Conservation (phyloP, 768 basidiomycete species). For the Saitozyma sp. region DNA sequence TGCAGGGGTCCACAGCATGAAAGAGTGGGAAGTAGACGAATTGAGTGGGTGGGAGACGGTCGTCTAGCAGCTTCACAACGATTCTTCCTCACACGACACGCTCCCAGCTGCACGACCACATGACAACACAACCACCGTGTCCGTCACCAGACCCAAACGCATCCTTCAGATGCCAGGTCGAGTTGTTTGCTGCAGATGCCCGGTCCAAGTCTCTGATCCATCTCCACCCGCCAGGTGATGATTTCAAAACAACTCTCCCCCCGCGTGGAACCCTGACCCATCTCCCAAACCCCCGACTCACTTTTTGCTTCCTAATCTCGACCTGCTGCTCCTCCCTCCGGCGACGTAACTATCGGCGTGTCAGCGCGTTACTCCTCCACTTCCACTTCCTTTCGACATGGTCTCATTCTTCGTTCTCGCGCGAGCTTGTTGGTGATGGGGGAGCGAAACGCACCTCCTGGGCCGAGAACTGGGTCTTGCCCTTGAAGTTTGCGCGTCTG, state of each 20-base stretch:
- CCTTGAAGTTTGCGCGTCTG: constrained; percentile 52
- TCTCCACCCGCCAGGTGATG: too few species aligned
- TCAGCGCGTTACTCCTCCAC: constrained; percentile 15
- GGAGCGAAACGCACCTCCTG: constrained; percentile 43
- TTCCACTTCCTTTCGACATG: not conserved
- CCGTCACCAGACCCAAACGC: too few species aligned
- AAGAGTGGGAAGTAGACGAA: not conserved
- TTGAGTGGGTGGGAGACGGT: not conserved
- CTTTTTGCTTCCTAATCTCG: constrained; percentile 94
- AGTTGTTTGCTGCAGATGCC: too few species aligned
- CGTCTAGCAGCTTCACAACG: too few species aligned
- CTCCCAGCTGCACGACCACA: too few species aligned
- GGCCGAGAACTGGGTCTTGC: constrained; percentile 52
- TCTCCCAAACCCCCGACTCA: constrained; percentile 17
- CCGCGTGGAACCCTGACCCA: too few species aligned
- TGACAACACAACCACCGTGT: too few species aligned
- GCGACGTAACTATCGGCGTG: constrained; percentile 68
- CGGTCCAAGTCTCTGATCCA: too few species aligned
- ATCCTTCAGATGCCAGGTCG: too few species aligned
- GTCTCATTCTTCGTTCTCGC: constrained; percentile 3
- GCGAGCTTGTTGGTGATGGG: not conserved
- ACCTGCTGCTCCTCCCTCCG: constrained; percentile 98
- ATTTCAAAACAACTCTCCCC: too few species aligned
- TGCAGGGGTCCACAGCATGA: not conserved
- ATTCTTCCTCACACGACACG: too few species aligned